Conservation (phyloP, 805 yeast species). For the Saccharomyces paradoxus region DNA sequence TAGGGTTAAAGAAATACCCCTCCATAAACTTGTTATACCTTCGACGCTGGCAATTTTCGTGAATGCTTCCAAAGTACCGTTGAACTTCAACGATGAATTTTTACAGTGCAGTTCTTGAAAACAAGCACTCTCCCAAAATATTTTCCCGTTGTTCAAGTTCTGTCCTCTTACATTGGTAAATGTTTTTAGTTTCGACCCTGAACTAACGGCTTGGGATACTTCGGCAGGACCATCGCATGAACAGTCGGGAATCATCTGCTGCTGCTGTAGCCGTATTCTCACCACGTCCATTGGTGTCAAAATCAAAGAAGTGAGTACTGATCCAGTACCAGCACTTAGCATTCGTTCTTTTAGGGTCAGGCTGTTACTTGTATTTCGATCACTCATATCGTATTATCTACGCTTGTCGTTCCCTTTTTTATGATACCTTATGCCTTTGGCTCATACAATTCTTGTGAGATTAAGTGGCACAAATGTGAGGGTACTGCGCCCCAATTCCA, state of each 20-base stretch:
- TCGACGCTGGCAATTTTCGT: slow-evolving; percentile 57
- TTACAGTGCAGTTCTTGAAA: slow-evolving; percentile 28
- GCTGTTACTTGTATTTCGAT: slow-evolving; percentile 1
- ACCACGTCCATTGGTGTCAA: slow-evolving; percentile 79
- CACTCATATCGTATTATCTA: slow-evolving; percentile 1
- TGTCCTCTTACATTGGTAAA: neutral
- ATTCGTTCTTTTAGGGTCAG: slow-evolving; percentile 46
- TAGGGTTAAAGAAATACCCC: slow-evolving; percentile 78
- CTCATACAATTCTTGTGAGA: neutral
- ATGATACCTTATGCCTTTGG: neutral
- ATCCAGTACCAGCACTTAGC: slow-evolving; percentile 74
- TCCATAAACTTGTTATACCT: slow-evolving; percentile 73
- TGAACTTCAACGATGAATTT: slow-evolving; percentile 31
- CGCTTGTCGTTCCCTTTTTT: neutral
- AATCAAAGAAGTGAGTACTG: slow-evolving; percentile 60
- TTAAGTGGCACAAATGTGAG: neutral
- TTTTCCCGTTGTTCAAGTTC: slow-evolving; percentile 6
- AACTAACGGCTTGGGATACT: slow-evolving; percentile 20
- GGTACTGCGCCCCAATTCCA: neutral
- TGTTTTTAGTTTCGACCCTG: slow-evolving; percentile 1
- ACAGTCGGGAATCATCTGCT: slow-evolving; percentile 49
- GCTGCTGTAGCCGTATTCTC: slow-evolving; percentile 69
- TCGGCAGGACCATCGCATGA: slow-evolving; percentile 24
- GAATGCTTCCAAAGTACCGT: slow-evolving; percentile 72
- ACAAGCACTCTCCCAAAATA: slow-evolving; percentile 30